phyloP scores from a whole-genome alignment of 2,329 filamentous ascomycete species.

The Fusarium sp. region DNA sequence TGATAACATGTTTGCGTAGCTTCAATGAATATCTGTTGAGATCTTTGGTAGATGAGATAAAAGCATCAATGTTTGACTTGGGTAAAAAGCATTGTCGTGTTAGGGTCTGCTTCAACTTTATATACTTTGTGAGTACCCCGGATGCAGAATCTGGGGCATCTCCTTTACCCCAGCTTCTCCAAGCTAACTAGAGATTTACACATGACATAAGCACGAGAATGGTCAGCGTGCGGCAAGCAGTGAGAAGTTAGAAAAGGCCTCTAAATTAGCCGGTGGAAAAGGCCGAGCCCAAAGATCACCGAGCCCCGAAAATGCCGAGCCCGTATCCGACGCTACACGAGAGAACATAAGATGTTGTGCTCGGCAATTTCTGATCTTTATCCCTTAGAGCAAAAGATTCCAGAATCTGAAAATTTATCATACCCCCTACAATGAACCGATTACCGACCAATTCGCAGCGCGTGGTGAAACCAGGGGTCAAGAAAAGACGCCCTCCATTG shows the following conservation, averaged over 20 bases:
- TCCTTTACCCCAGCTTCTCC: not conserved
- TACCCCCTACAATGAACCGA: not conserved
- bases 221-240: rapidly evolving
- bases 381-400: rapidly evolving
- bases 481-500: not conserved
- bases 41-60: rapidly evolving
- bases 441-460: not conserved
- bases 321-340: not conserved
- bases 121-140: not conserved
- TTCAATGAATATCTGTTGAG: rapidly evolving
- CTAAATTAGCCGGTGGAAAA: not conserved
- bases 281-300: not conserved
- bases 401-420: rapidly evolving
- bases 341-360: not conserved
- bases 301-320: not conserved
- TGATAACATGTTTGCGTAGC: not conserved
- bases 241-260: not conserved
- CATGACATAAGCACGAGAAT: rapidly evolving
- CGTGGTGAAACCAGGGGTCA: not conserved
- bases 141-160: not conserved
- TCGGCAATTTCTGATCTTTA: not conserved
- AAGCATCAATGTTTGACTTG: not conserved
- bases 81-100: too few relatives aligned
- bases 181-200: rapidly evolving
- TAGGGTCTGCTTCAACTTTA: not conserved